Percentiles rank a stretch among this genome's conserved stretches.
These are phyloP conservation scores for Lactarius trivialis DNA, from an alignment of 768 basidiomycete genomes.

Conservation along the genomic window DNA sequence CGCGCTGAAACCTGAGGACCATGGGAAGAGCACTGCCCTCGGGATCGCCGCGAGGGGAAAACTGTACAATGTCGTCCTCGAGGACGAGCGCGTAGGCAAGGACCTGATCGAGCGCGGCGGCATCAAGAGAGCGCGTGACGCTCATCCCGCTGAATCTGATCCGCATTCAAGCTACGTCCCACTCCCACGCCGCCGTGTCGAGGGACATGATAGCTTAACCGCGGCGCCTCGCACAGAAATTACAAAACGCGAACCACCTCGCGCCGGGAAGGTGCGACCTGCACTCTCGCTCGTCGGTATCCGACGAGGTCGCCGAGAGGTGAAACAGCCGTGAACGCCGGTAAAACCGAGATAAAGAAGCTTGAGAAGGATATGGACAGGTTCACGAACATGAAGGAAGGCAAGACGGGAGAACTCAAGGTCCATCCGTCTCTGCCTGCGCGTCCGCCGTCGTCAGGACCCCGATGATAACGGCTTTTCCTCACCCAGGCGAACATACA, in stretches of 20 bases:
- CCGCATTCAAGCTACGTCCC: slow-evolving; percentile 42
- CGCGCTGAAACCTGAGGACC: slow-evolving; percentile 59
- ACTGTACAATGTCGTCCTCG: slow-evolving; percentile 90
- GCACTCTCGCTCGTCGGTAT: slow-evolving; percentile 88
- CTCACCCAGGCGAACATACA: slow-evolving; percentile 62
- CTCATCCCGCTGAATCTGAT: slow-evolving; percentile 95
- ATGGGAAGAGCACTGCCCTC: slow-evolving; percentile 78
- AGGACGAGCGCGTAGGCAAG: slow-evolving; percentile 84
- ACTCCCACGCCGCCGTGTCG: too few relatives aligned
- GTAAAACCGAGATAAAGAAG: slow-evolving; percentile 70
- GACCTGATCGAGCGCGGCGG: slow-evolving; percentile 70
- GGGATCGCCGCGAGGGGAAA: slow-evolving; percentile 88
- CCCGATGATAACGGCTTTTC: neutral
- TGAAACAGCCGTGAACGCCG: slow-evolving; percentile 53
- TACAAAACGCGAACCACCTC: slow-evolving; percentile 60
- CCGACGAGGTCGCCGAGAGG: slow-evolving; percentile 66
- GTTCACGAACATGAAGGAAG: slow-evolving; percentile 98
- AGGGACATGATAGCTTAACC: too few relatives aligned
- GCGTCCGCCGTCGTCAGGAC: too few relatives aligned
- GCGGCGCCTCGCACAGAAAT: slow-evolving; percentile 46
- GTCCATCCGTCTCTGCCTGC: slow-evolving; percentile 28
- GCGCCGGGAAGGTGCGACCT: slow-evolving; percentile 77
- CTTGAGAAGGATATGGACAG: slow-evolving; percentile 97
- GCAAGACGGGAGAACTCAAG: slow-evolving; percentile 91
- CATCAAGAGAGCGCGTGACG: slow-evolving; percentile 83